Conservation (phyloP, 257 asterid species). For the Sherardia arvensis region DNA sequence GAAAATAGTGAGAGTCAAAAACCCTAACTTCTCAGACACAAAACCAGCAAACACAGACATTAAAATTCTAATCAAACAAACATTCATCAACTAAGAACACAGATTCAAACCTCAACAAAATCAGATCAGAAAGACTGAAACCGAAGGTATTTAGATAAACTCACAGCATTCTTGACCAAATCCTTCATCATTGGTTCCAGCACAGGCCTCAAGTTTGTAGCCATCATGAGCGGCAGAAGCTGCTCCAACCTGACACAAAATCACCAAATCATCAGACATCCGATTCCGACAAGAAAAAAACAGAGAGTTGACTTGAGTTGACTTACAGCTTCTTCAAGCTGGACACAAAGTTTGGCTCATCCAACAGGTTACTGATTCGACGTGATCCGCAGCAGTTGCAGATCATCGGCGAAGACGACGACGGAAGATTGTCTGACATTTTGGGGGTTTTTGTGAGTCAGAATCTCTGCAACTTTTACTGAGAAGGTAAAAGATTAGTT, state of each 20-base stretch:
- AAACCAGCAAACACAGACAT: background rate
- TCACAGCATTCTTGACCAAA: background rate
- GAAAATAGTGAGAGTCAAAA: too few species aligned
- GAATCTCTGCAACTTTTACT: too few species aligned
- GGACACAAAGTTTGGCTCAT: background rate
- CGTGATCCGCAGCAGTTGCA: background rate
- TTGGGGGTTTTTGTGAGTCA: background rate
- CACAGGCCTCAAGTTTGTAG: background rate
- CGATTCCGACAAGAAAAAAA: background rate
- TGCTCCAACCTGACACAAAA: background rate
- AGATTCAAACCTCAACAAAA: background rate
- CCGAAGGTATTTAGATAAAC: background rate
- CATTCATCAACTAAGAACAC: background rate
- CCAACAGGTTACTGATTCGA: background rate
- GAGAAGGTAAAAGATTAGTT: background rate
- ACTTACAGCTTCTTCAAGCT: conserved; percentile 3
- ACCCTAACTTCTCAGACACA: background rate
- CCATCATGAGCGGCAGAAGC: background rate
- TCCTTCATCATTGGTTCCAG: conserved; percentile 3
- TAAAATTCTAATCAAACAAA: too few species aligned
- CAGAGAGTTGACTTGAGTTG: conserved; percentile 2
- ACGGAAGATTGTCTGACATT: background rate
- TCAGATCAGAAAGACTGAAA: background rate
- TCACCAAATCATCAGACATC: background rate
- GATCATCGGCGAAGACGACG: background rate